Percentiles rank a stretch among this genome's conserved stretches.
Conservation (phyloP, 129 eudicot genomes). For the Centella asiatica region DNA sequence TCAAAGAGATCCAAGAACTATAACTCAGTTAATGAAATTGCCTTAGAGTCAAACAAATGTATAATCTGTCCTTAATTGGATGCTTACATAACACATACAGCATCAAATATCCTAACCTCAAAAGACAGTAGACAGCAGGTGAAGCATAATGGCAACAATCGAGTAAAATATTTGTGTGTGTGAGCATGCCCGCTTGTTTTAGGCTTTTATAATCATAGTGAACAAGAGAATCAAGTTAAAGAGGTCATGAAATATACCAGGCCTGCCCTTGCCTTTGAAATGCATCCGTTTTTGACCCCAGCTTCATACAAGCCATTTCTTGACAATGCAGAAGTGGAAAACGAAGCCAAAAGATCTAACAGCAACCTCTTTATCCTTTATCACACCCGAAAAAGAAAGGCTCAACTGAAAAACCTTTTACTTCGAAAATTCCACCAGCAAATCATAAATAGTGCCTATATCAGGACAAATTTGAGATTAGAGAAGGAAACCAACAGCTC, state of each 20-base stretch:
- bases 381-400: no score
- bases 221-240: neutral
- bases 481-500: neutral
- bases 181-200: neutral
- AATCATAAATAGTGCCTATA: neutral
- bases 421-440: no score
- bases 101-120: neutral
- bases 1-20: no score
- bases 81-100: neutral
- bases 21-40: no score
- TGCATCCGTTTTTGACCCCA: conserved; percentile 92
- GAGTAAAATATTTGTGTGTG: neutral
- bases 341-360: no score
- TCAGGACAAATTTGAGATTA: neutral
- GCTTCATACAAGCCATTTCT: conserved; percentile 90
- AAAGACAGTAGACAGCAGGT: neutral
- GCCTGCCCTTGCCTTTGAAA: conserved; percentile 86
- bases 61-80: no score
- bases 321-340: neutral
- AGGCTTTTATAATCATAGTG: neutral
- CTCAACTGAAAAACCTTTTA: no score
- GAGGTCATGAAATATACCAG: conserved; percentile 49
- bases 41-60: no score
- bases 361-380: no score
- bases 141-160: neutral